Conservation (phyloP, 78 protist genomes). For the Speleostelium caveatum region DNA sequence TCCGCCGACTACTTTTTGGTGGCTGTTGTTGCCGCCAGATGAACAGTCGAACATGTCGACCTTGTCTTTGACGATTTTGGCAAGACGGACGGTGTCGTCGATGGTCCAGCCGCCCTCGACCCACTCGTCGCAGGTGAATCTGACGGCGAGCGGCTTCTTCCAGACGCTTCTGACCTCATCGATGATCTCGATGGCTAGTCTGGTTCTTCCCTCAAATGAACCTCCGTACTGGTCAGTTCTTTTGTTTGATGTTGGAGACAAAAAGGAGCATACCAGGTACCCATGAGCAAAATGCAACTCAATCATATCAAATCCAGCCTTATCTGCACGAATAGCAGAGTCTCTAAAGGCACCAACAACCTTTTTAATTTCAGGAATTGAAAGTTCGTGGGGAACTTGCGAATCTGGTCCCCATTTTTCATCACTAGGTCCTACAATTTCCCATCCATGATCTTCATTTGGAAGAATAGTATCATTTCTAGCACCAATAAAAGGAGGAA, state of each 20-base stretch:
- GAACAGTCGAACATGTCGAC: constrained; percentile 59
- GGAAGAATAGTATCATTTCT: constrained; percentile 2
- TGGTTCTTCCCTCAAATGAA: constrained; percentile 80
- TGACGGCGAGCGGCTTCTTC: constrained; percentile 18
- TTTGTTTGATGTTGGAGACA: constrained; percentile 76
- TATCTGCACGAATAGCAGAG: constrained; percentile 74
- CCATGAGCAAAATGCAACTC: constrained; percentile 96
- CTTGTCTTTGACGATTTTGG: background rate
- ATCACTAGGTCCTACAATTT: constrained; percentile 7
- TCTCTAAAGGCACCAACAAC: constrained; percentile 41
- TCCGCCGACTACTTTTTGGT: background rate
- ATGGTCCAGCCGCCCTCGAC: constrained; percentile 37
- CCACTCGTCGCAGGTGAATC: constrained; percentile 57
- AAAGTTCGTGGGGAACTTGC: constrained; percentile 75
- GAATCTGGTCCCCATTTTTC: constrained; percentile 4
- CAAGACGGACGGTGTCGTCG: constrained; percentile 21
- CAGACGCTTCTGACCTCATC: constrained; percentile 32
- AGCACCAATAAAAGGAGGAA: constrained; percentile 9
- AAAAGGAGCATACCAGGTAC: constrained; percentile 87
- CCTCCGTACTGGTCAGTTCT: constrained; percentile 96
- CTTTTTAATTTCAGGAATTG: constrained; percentile 74
- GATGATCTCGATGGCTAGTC: constrained; percentile 72
- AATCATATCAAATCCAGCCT: constrained; percentile 94
- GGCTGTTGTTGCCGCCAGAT: constrained; percentile 36
- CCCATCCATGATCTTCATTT: constrained; percentile 2